Evolutionary conservation across 805 yeast genomes (phyloP).

Genomic region (Hanseniaspora lachancei): DNA sequence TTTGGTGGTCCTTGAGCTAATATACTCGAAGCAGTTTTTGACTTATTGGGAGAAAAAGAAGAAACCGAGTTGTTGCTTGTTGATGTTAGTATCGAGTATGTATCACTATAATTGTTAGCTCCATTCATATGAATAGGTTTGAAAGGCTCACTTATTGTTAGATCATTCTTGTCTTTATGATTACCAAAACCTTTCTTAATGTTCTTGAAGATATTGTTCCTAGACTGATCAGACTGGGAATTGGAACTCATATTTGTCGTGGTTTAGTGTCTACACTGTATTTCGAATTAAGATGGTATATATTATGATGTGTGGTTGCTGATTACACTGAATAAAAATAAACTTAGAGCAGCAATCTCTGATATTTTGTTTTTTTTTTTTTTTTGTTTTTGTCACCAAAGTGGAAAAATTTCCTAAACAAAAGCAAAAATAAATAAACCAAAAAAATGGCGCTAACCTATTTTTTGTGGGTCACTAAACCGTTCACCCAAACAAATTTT

Average conservation of each 20-base stretch:
- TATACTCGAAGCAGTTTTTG: not conserved
- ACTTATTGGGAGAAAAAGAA: not conserved
- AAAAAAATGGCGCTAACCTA: too few species aligned
- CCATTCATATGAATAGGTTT: constrained; percentile 8
- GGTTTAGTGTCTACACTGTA: not conserved
- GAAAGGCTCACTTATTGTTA: constrained; percentile 12
- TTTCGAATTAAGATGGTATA: not conserved
- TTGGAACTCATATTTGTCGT: not conserved
- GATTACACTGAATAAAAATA: too few species aligned
- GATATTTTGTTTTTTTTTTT: too few species aligned
- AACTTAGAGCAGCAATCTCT: too few species aligned
- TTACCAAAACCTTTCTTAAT: constrained; percentile 6
- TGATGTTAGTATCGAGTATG: not conserved
- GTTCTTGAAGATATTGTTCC: constrained; percentile 2
- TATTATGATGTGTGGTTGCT: too few species aligned
- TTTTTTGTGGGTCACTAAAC: too few species aligned
- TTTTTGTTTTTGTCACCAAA: too few species aligned
- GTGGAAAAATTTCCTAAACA: too few species aligned
- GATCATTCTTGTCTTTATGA: not conserved
- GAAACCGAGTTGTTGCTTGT: not conserved
- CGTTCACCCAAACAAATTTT: too few species aligned
- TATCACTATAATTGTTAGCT: not conserved
- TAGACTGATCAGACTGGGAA: not conserved
- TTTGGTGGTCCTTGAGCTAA: not conserved
- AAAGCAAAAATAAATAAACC: too few species aligned